Base-by-base conservation (phyloP, 129 eudicot genomes). In the Flaveria bidentis region DNA sequence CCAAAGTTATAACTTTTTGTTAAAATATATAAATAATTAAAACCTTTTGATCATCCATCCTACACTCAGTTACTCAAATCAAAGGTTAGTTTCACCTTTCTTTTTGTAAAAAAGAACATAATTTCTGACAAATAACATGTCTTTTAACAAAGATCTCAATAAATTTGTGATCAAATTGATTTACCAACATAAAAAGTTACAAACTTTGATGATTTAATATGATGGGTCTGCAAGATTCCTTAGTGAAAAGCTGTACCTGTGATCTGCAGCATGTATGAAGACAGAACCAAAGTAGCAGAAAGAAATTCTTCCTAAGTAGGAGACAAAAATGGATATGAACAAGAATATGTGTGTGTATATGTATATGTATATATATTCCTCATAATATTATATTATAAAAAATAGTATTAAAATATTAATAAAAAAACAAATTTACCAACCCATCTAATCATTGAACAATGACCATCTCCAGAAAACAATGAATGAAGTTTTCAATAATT, bases 381-480 rank as follows among this genome's bases (percentile, higher is more conserved):
- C 51, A 41, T 39, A 33, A 30, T 73, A 65, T 42, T 25, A 72
- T 61, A 79, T 36, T 7, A 72, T 20, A 53, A 14, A 66, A 55
- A 7, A 73, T 39, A 73, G 53, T 74, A 74, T 67, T 64, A 53
- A 41, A 80, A 42, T 52, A 80, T 50, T 51, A 72, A 78, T 45
- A 56, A 56, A 80, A 76, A 82, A 72, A 81, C 80, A 78, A 84
- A 60, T 75, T 69, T 75, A 85, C 85, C 92, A 83, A 85, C 87
- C 81, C 82, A 77, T 80, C 85, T 83, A 85, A 88, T 88, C 87
- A 88, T 86, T 87, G 84, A 84, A 86, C 93, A 91, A 91, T 82
- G 91, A 88, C 91, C 81, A 84, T 80, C 73, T 8, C 52, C 83
- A 84, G 74, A 68, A 67, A 80, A 80, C 84, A 68, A 57, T 80